Base-by-base conservation (phyloP, 345 rosid species). In the Eucalyptus erythrocorys region DNA sequence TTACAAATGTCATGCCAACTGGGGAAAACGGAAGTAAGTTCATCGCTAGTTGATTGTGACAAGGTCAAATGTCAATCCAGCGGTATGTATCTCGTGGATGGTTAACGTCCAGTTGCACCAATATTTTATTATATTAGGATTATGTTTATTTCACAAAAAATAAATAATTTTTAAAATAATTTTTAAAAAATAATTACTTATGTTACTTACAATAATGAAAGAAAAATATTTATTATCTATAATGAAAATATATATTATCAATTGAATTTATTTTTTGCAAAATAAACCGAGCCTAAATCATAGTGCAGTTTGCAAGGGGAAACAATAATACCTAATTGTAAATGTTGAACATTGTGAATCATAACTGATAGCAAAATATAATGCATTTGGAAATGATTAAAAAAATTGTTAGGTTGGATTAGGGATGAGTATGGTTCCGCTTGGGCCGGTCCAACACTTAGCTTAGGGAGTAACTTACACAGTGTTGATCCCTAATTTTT, bases 381-480 rank as follows among this genome's bases (percentile, higher is more conserved):
- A 3, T 27, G 14, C 68, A 64, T 30, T 30, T 1, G 17, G 4
- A 30, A 61, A 30, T 13, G 8, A 24, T 13, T 6, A 6, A 7
- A 61, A 61, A 61, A 61, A 30, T 61, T 30, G 71, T 50, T 50
- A 50, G 4, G 22, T 17, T 50, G 4, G 9, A 50, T 50, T 50
- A 26, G 3, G 6, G 59, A 26, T 3, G 2, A 53, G 5, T 8
- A 22, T 53, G 1, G 5, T 53, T 22, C 1, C 1, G 27, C 4
- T 53, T 21, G 11, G 26, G 26, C 2, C 1, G 8, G 10, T 21
- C 2, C 59, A 53, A 53, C 59, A 53, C 27, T 1, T 53, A 4
- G 19, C 10, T 3, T 2, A 53, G 3, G 4, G 4, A 19, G 24
- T 4, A 21, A 21, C 26, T 11, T 22, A 22, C 59, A 53, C 0